Conservation (phyloP, 306 rosid genomes). For the Ammopiptanthus mongolicus region DNA sequence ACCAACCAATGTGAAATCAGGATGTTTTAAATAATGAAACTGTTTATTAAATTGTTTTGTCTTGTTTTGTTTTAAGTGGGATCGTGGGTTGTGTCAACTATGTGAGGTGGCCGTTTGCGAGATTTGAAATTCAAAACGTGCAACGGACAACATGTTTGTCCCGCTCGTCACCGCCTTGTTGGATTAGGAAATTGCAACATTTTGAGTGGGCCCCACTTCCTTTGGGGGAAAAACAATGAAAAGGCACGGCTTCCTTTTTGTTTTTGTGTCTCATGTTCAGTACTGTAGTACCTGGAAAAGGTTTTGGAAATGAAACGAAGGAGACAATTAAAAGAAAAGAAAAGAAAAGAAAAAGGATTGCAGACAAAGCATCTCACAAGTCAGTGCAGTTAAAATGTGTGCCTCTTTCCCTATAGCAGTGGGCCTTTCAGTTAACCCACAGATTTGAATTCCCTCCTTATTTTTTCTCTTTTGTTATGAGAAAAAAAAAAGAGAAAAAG, state of each 20-base stretch:
- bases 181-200: not conserved
- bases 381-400: constrained; percentile 1
- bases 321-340: not conserved
- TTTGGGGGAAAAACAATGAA: not conserved
- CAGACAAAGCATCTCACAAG: constrained; percentile 28
- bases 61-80: not conserved
- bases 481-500: no score
- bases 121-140: constrained; percentile 42
- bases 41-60: not conserved
- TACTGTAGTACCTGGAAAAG: not conserved
- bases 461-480: no score
- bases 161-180: constrained; percentile 2
- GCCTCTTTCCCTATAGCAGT: not conserved
- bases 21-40: no score
- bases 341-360: not conserved
- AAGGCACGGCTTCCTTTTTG: not conserved
- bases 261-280: not conserved
- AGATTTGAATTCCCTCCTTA: no score
- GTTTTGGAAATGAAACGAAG: not conserved
- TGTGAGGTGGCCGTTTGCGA: not conserved
- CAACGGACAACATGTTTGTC: constrained; percentile 15
- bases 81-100: not conserved
- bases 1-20: no score
- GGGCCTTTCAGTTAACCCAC: not conserved
- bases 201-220: not conserved